Evolutionary conservation across 805 yeast genomes (phyloP).

Genomic region (Blastobotrys robertii): DNA sequence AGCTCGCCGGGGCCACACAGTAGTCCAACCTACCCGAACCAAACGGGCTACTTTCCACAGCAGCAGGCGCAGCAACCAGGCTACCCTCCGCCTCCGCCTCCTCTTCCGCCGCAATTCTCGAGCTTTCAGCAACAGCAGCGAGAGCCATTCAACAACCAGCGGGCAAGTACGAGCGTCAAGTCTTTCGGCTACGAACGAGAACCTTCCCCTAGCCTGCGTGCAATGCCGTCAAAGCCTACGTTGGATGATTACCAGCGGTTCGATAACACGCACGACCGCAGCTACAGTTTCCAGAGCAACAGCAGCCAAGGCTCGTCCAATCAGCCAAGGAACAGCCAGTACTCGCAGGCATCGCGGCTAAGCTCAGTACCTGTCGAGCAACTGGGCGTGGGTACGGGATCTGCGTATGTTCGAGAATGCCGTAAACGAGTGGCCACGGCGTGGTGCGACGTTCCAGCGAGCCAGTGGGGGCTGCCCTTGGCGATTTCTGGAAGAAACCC

Average conservation of each 20-base stretch:
- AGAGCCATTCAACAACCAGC: no score
- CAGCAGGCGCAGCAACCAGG: no score
- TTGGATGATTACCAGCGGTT: no score
- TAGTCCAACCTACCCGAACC: no score
- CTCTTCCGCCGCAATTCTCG: background rate
- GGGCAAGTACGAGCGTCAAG: no score
- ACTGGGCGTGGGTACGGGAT: conserved; percentile 25
- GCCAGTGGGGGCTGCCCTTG: conserved; percentile 23
- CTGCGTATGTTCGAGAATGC: conserved; percentile 24
- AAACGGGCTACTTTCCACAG: no score
- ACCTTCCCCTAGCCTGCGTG: no score
- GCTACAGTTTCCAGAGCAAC: conserved; percentile 2
- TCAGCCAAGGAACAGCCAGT: conserved; percentile 1
- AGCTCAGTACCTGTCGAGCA: conserved; percentile 4
- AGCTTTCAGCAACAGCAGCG: background rate
- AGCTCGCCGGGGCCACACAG: no score
- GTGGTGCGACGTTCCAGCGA: conserved; percentile 20
- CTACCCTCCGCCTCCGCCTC: background rate
- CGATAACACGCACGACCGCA: background rate
- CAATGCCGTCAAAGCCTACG: no score
- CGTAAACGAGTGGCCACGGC: conserved; percentile 22
- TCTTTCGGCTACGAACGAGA: no score
- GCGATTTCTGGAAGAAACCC: conserved; percentile 18
- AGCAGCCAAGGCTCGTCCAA: conserved; percentile 2
- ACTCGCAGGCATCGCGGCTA: background rate